Base-by-base conservation (phyloP, 345 rosid species). In the Sonneratia alba region DNA sequence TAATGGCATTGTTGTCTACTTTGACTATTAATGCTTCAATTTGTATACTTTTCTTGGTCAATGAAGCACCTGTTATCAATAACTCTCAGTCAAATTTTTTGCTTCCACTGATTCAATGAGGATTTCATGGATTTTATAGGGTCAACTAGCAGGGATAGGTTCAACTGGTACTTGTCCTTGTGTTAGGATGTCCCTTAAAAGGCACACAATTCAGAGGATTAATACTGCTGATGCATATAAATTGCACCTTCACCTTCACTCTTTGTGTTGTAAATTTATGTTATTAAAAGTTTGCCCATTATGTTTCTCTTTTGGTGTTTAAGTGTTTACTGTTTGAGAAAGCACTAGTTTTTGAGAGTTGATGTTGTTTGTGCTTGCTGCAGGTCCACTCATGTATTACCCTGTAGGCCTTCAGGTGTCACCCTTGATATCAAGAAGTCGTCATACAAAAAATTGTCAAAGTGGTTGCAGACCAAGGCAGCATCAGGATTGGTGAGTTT, bases 381-480 rank as follows among this genome's bases (percentile, higher is more conserved):
- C 80, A 92, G 99, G 97, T 84, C 99, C 68, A 88, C 79, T 79
- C 96, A 94, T 77, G 89, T 94, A 18, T 80, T 94, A 76, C 92
- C 93, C 72, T 91, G 97, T 76, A 87, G 99, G 77, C 96, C 99
- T 47, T 66, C 91, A 38, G 97, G 96, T 34, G 71, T 89, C 76
- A 84, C 83, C 19, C 85, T 94, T 66, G 97, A 94, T 82, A 86
- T 89, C 69, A 92, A 89, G 79, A 94, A 90, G 80, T 94, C 98
- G n/a, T 88, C 97, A 13, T 81, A 88, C 85, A 94, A 91, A 91
- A 94, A 94, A 83, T 74, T 94, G 72, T 85, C 97, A 3, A 94
- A 92, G 83, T 94, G 97, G 99, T 81, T 94, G 70, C 99, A 90
- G 76, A 87, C 93, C 42, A 90, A 94, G 80, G 86, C 97, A 13